Base-by-base conservation (phyloP, 1,284 basidiomycete genomes). In the Gymnopus androsaceus region DNA sequence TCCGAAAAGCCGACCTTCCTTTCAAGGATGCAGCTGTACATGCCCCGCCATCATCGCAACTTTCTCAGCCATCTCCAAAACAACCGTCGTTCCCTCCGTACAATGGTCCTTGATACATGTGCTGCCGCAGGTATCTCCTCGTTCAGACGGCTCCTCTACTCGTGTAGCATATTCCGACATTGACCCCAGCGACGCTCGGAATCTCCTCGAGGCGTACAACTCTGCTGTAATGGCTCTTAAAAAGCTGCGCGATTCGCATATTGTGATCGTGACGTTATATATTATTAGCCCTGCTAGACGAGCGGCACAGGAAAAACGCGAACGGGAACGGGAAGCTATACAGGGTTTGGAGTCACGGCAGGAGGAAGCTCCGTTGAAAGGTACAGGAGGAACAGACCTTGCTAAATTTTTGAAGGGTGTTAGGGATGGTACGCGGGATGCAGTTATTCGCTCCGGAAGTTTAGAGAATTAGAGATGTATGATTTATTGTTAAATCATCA, bases 31-130 rank as follows among this genome's bases (percentile, higher is more conserved):
- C 84, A 89, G 63, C 72, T 76, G 11, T 96, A 95, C 75, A 95
- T 95, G 93, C 91, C 93, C 0, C 81, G 86, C 3, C 87, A 90
- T 61, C 95, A 97, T 68, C 90, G 94, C 31, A 79, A 80, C 3
- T 96, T 97, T 76, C 78, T 96, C 25, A 76, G 75, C 19, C 92
- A 94, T 67, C 81, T 96, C 8, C 33, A 47, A 47, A 14, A 38
- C 28, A 34, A 7, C 8, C 31, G 23, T 1, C 21, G 48, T 5
- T 50, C 34, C 1, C 15, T 50, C 14, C 19, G 48, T 12, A 36
- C 19, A 1, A 23, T 38, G n/a, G 48, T 50, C 11, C 2, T 47
- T 9, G 28, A 47, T 17, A 25, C 40, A 3, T 21, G 19, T 14
- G 40, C 40, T 42, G 19, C 40, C 19, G 40, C 40, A 4, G 40